A percentile compares a stretch with the other conserved stretches of the same genome.
phyloP scores from a whole-genome alignment of 2,329 filamentous ascomycete species.

The Nemania sp. region DNA sequence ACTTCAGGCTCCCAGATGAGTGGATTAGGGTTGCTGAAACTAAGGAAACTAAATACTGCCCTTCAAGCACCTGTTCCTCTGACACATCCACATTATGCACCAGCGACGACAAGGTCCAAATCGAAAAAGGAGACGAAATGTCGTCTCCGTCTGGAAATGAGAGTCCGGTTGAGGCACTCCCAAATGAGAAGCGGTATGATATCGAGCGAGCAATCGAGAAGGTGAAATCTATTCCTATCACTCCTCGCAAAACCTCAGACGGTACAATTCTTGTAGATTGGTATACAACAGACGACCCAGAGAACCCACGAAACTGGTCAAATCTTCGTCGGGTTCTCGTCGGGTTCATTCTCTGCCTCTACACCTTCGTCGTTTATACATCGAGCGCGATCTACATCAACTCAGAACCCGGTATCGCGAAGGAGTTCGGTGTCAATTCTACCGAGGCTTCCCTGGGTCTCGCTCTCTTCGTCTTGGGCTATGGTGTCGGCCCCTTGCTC shows the following conservation, averaged over 20 bases:
- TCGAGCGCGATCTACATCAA: slow-evolving; percentile 65
- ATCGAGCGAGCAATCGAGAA: slow-evolving; percentile 46
- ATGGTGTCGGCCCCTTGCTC: slow-evolving; percentile 72
- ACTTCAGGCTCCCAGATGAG: slow-evolving; percentile 43
- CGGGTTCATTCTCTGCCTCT: slow-evolving; percentile 62
- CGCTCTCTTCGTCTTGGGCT: slow-evolving; percentile 69
- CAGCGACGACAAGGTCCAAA: slow-evolving; percentile 44
- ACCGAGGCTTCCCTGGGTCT: slow-evolving; percentile 55
- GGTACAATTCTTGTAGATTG: slow-evolving; percentile 45
- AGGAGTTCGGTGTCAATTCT: slow-evolving; percentile 64
- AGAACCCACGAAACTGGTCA: slow-evolving; percentile 48
- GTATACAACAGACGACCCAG: slow-evolving; percentile 65
- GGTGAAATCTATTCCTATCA: slow-evolving; percentile 47
- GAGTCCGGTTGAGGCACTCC: slow-evolving; percentile 40
- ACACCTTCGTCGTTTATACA: slow-evolving; percentile 70
- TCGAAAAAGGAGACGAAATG: slow-evolving; percentile 34
- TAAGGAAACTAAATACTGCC: slow-evolving; percentile 5
- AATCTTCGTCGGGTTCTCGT: slow-evolving; percentile 57
- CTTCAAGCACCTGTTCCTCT: slow-evolving; percentile 30
- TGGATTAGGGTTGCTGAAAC: slow-evolving; percentile 33
- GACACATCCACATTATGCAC: slow-evolving; percentile 34
- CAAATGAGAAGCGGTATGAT: slow-evolving; percentile 43
- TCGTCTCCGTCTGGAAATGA: slow-evolving; percentile 35
- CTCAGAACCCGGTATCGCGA: slow-evolving; percentile 60
- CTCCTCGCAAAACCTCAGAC: slow-evolving; percentile 42